Percentiles rank a stretch among this genome's conserved stretches.
phyloP scores from a whole-genome alignment of 176 grass and related monocot genomes.

The Hsuehochloa calcarea region DNA sequence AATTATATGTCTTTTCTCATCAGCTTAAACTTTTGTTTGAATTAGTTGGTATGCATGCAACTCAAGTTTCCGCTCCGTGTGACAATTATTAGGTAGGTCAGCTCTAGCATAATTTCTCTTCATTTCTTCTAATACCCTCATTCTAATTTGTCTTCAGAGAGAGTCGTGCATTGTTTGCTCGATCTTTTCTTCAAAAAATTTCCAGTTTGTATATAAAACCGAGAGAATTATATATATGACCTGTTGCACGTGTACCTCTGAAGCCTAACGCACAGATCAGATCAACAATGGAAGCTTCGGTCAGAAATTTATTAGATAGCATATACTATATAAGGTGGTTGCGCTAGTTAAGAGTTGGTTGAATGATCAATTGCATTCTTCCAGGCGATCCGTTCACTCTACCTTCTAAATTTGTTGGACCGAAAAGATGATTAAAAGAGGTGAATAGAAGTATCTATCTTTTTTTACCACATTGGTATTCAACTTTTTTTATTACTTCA shows the following conservation, averaged over 20 bases:
- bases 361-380: conserved; percentile 14
- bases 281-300: conserved; percentile 12
- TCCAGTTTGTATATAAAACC: neutral
- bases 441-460: too few species aligned
- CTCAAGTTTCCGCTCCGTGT: neutral
- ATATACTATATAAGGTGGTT: neutral
- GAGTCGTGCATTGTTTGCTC: neutral
- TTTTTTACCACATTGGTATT: too few species aligned
- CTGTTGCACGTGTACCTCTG: conserved; percentile 31
- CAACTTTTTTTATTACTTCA: too few species aligned
- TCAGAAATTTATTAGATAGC: conserved; percentile 11
- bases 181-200: neutral
- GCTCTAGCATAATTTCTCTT: neutral
- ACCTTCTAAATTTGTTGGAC: too few species aligned
- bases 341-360: neutral
- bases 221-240: conserved; percentile 1
- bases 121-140: neutral
- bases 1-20: too few species aligned
- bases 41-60: too few species aligned
- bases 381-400: too few species aligned
- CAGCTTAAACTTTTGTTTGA: too few species aligned
- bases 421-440: too few species aligned
- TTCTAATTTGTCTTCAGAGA: neutral
- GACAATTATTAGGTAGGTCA: conserved; percentile 13
- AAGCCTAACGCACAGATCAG: neutral